Percentiles rank a stretch among this genome's conserved stretches.
phyloP scores from a whole-genome alignment of 2,329 filamentous ascomycete species.

The Plectosphaerella plurivora region DNA sequence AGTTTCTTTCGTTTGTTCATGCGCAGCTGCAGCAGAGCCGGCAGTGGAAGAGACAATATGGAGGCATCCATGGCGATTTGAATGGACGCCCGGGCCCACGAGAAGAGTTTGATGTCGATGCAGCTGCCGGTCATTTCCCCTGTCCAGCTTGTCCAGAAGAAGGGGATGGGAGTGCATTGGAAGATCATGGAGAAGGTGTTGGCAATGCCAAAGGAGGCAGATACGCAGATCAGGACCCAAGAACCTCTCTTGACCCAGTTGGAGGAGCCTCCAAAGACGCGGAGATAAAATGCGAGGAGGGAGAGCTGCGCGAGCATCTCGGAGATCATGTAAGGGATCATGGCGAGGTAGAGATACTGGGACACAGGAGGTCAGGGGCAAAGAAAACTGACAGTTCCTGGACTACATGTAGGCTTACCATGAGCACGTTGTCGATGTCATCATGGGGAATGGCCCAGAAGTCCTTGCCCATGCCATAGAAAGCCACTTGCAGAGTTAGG shows the following conservation, averaged over 20 bases:
- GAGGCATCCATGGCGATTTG: conserved; percentile 41
- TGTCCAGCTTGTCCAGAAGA: conserved; percentile 37
- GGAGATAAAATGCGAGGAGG: conserved; percentile 48
- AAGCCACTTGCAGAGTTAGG: neutral
- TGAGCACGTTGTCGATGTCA: neutral
- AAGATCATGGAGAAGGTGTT: conserved; percentile 40
- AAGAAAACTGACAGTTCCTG: neutral
- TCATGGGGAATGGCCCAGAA: neutral
- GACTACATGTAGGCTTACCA: neutral
- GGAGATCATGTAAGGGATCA: conserved; percentile 50
- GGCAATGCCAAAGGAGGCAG: conserved; percentile 35
- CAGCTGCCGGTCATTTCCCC: conserved; percentile 29
- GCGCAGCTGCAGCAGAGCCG: conserved; percentile 40
- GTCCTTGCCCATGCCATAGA: neutral
- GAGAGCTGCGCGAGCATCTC: conserved; percentile 50
- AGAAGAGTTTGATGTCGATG: conserved; percentile 39
- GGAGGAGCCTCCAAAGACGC: conserved; percentile 38
- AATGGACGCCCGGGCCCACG: conserved; percentile 43
- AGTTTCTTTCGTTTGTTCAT: conserved; percentile 34
- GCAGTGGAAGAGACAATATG: conserved; percentile 41
- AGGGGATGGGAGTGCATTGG: conserved; percentile 43
- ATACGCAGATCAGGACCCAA: conserved; percentile 33
- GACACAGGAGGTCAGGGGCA: neutral
- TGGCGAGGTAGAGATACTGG: conserved; percentile 45
- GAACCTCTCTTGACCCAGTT: conserved; percentile 40